Evolutionary conservation across 345 rosid species (phyloP), one percentile per base, ranked within the genome.

Genomic region (Euclidium syriacum): DNA sequence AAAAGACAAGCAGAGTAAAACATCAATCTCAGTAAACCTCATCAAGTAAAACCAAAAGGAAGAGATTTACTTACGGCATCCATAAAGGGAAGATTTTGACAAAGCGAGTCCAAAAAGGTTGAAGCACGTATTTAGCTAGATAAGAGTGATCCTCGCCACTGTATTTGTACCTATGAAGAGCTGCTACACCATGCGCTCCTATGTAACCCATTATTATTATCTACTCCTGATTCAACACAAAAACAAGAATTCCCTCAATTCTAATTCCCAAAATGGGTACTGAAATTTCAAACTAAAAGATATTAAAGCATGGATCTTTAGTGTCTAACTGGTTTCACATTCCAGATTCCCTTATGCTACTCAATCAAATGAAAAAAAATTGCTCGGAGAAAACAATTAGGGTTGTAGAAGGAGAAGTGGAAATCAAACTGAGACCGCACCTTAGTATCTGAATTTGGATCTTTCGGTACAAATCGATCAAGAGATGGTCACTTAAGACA

Each of bases 31-130:
- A 25, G 15, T 14, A n/a, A n/a, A 6, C 4, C 49, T 43, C 63
- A 62, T 9, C 15, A 46, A 57, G 10, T 33, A 49, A 38, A 32
- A 57, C 47, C 19, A 26, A 48, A 53, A 58, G 23, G 19, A 23
- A 44, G 63, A 67, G 35, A 56, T 33, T 56, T 14, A 78, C 95
- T 80, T 60, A 90, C 99, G 99, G 97, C 97, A 95, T 88, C 99
- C 99, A 95, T 29, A 95, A 86, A 39, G 99, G 99, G 65, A 95
- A 88, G 86, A 95, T 75, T 73, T 75, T 77, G 64, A 95, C 97
- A 61, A 74, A 82, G 1, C 89, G 87, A 17, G 76, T 65, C 96
- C 99, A 95, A 62, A 95, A 88, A 34, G 99, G 99, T 72, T 95
- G 97, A 72, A 94, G 59, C 4, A 94, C 87, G 73, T 94, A 90